Evolutionary conservation across 208 protist genomes (phyloP).

Genomic region (Acanthamoeba healyi): DNA sequence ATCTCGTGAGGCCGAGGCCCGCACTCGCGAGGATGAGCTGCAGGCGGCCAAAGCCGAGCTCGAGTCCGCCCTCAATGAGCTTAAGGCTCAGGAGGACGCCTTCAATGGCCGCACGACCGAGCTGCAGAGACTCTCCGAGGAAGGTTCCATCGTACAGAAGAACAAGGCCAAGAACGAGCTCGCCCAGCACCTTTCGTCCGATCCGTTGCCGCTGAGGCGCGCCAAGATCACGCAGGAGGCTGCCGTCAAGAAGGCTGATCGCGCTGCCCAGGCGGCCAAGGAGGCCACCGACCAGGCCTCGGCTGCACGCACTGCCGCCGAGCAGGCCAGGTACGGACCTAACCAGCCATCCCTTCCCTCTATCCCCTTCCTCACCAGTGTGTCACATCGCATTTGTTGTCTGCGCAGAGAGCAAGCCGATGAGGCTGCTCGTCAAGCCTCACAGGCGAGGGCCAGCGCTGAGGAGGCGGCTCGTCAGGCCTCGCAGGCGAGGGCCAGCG

Average conservation of each 20-base stretch:
- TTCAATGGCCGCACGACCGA: slow-evolving; percentile 67
- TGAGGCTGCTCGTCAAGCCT: background rate
- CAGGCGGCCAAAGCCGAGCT: slow-evolving; percentile 34
- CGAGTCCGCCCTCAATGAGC: slow-evolving; percentile 71
- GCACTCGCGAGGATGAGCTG: slow-evolving; percentile 63
- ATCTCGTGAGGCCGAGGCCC: slow-evolving; percentile 40
- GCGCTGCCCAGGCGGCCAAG: slow-evolving; percentile 71
- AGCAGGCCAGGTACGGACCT: background rate
- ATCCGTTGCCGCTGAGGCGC: slow-evolving; percentile 30
- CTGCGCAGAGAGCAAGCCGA: background rate
- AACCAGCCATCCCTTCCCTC: background rate
- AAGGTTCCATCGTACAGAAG: slow-evolving; percentile 65
- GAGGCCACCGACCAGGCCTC: slow-evolving; percentile 68
- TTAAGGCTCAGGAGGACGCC: slow-evolving; percentile 79
- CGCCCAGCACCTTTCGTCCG: slow-evolving; percentile 31
- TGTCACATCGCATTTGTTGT: too few relatives aligned
- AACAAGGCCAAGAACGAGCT: slow-evolving; percentile 79
- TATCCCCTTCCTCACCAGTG: background rate
- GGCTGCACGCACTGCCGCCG: slow-evolving; percentile 25
- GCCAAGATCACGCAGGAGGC: slow-evolving; percentile 72
- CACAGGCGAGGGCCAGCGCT: background rate
- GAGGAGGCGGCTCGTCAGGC: slow-evolving; percentile 45
- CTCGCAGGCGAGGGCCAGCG: background rate
- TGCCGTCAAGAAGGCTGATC: slow-evolving; percentile 78
- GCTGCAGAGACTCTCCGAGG: slow-evolving; percentile 68